These are phyloP conservation scores for Alternaria sp. DNA, from an alignment of 2,329 filamentous ascomycete species.

Conservation along the genomic window DNA sequence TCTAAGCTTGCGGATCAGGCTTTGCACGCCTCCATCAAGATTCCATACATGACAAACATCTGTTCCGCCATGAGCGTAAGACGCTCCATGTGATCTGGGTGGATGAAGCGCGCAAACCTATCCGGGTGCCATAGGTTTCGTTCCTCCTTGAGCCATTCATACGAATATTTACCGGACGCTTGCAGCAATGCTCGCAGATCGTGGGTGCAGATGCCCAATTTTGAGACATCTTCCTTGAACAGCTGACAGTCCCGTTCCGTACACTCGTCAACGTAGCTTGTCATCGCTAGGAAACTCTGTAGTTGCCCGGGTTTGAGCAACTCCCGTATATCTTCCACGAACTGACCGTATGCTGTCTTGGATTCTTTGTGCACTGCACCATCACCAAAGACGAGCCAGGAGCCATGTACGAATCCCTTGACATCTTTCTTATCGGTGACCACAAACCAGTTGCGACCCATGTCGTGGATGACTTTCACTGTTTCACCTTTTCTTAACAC, in stretches of 20 bases:
- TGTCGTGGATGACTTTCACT: constrained; percentile 34
- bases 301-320: constrained; percentile 28
- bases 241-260: constrained; percentile 25
- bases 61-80: constrained; percentile 36
- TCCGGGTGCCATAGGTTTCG: constrained; percentile 47
- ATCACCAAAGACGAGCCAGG: constrained; percentile 34
- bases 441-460: constrained; percentile 37
- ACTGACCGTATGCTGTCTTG: constrained; percentile 26
- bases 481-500: constrained; percentile 31
- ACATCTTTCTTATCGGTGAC: constrained; percentile 17
- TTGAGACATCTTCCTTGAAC: constrained; percentile 22
- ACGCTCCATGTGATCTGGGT: constrained; percentile 25
- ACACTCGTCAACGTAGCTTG: constrained; percentile 33
- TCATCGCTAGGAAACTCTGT: constrained; percentile 29
- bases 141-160: constrained; percentile 38
- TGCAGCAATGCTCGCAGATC: constrained; percentile 36
- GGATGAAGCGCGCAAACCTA: constrained; percentile 39
- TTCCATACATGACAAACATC: constrained; percentile 42
- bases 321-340: constrained; percentile 24
- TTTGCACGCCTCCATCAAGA: constrained; percentile 33
- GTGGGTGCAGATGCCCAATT: constrained; percentile 40
- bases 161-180: constrained; percentile 34
- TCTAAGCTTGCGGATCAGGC: neutral
- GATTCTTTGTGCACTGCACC: constrained; percentile 19
- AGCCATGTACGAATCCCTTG: constrained; percentile 37